phyloP scores from a whole-genome alignment of 768 basidiomycete species.

The Crassisporium funariophilum region DNA sequence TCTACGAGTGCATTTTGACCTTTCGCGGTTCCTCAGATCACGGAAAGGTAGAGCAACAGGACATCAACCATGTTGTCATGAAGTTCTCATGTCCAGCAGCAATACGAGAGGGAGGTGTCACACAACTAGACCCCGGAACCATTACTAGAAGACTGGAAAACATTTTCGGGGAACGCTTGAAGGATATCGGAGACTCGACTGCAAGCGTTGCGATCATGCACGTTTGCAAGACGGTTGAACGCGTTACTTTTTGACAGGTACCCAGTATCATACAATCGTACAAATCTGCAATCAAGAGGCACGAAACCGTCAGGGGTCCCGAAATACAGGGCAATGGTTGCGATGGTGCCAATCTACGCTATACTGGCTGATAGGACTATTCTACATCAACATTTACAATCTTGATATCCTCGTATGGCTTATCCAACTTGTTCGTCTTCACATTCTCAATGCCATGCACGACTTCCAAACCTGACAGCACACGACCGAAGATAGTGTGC shows the following conservation, averaged over 20 bases:
- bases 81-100: conserved; percentile 59
- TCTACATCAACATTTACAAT: conserved; percentile 81
- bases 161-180: conserved; percentile 37
- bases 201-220: conserved; percentile 5
- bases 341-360: too few relatives aligned
- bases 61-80: conserved; percentile 41
- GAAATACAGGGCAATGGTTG: too few relatives aligned
- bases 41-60: neutral
- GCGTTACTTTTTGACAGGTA: conserved; percentile 14
- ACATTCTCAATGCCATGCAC: conserved; percentile 92
- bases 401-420: conserved; percentile 93
- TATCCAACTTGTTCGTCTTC: conserved; percentile 81
- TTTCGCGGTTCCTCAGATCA: neutral
- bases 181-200: neutral
- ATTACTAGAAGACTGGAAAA: conserved; percentile 32
- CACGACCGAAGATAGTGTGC: conserved; percentile 92
- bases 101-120: conserved; percentile 20
- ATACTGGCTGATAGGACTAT: conserved; percentile 33
- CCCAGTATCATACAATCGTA: neutral
- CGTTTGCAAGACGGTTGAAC: conserved; percentile 8
- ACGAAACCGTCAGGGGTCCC: too few relatives aligned
- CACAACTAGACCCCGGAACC: conserved; percentile 13
- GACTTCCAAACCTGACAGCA: conserved; percentile 84
- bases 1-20: conserved; percentile 47
- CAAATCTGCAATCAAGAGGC: too few relatives aligned